Evolutionary conservation across 2,329 filamentous ascomycete genomes (phyloP).

Genomic region (Calycina marina): DNA sequence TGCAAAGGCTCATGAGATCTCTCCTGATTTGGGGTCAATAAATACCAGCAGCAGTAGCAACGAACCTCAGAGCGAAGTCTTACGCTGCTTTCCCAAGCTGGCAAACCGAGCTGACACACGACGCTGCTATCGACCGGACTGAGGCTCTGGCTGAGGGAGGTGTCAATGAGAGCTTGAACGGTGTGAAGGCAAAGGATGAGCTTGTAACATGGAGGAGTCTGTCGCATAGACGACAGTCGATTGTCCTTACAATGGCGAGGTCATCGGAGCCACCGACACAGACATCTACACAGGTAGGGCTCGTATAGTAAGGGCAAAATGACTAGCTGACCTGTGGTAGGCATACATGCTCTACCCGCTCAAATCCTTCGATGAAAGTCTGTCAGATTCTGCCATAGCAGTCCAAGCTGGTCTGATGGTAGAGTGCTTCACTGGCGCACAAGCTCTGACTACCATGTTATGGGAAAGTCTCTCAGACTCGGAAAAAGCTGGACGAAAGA

Average conservation of each 20-base stretch:
- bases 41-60: too few species aligned
- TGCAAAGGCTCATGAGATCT: too few species aligned
- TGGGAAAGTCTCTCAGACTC: slow-evolving; percentile 62
- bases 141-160: slow-evolving; percentile 7
- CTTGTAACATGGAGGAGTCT: slow-evolving; percentile 55
- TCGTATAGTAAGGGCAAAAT: not conserved
- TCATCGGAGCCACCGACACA: slow-evolving; percentile 73
- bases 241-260: slow-evolving; percentile 63
- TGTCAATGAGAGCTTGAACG: not conserved
- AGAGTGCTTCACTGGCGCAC: slow-evolving; percentile 66
- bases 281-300: slow-evolving; percentile 34
- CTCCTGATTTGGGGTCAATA: too few species aligned
- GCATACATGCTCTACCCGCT: slow-evolving; percentile 77
- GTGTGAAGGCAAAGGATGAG: slow-evolving; percentile 1
- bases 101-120: too few species aligned
- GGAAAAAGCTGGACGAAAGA: slow-evolving; percentile 55
- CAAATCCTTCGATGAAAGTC: slow-evolving; percentile 50
- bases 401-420: slow-evolving; percentile 65
- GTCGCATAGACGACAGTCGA: slow-evolving; percentile 62
- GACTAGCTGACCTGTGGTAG: slow-evolving; percentile 23
- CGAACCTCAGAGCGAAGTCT: too few species aligned
- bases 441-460: slow-evolving; percentile 68
- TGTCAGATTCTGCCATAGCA: slow-evolving; percentile 51
- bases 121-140: slow-evolving; percentile 6
- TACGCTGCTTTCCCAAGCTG: too few species aligned